These are phyloP conservation scores for Rhynchospora tenuis DNA, from an alignment of 176 grass and related monocot genomes.

Conservation along the genomic window DNA sequence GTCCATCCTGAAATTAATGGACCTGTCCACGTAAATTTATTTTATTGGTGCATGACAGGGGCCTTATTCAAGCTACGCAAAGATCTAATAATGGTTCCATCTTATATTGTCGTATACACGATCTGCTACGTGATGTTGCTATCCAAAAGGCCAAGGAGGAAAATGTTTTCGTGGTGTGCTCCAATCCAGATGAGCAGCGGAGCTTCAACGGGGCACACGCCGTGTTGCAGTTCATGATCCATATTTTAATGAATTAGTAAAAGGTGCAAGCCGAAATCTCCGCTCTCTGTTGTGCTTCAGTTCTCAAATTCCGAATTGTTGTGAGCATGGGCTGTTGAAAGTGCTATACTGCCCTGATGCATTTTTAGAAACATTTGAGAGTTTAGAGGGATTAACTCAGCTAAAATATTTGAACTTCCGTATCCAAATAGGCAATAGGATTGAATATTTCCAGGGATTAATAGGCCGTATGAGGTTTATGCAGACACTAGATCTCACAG, in stretches of 20 bases:
- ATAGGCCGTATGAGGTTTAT: not conserved
- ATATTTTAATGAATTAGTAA: not conserved
- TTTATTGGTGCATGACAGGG: not conserved
- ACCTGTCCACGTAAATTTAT: too few relatives aligned
- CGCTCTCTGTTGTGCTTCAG: not conserved
- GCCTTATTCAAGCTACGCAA: not conserved
- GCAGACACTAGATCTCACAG: not conserved
- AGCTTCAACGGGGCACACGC: not conserved
- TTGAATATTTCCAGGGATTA: too few relatives aligned
- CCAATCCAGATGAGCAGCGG: not conserved
- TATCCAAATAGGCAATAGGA: too few relatives aligned
- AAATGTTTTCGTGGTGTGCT: not conserved
- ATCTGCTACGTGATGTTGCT: slow-evolving; percentile 3
- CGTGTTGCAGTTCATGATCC: not conserved
- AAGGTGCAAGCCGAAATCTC: not conserved
- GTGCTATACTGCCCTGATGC: not conserved
- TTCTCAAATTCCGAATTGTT: not conserved
- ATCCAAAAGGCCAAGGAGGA: slow-evolving; percentile 14
- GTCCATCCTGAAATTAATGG: too few relatives aligned
- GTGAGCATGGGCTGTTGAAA: not conserved
- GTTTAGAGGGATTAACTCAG: not conserved
- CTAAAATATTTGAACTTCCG: too few relatives aligned
- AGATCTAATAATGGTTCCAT: not conserved
- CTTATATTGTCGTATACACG: not conserved
- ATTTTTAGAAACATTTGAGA: not conserved